Evolutionary conservation across 2,329 filamentous ascomycete species (phyloP), one percentile per base, ranked within the genome.

Genomic region (Aphanoascus verrucosus): DNA sequence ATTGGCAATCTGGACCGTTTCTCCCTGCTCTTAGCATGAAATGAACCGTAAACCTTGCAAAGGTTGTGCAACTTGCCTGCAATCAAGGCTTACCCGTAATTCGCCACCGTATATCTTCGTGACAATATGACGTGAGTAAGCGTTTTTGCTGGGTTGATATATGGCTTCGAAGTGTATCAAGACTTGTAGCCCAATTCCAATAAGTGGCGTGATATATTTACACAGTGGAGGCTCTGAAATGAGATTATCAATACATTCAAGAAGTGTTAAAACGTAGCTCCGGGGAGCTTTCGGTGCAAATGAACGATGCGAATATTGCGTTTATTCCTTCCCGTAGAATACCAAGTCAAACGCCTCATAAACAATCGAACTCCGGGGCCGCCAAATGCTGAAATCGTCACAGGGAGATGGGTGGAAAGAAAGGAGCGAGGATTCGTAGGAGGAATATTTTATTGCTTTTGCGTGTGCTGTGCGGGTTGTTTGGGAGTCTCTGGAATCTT

Each of bases 401-500:
- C 41, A 40, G 32, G 14, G 31, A 40, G 32, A 40, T 5, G 23
- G 12, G 9, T 31, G n/a, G 23, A 4, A 19, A 7, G 15, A 20
- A 35, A 3, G 28, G 15, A 31, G 3, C 11, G 28, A 32, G 3
- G 23, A 46, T 20, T 23, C 43, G n/a, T 17, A 28, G 23, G 19
- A 15, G 4, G n/a, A 35, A 34, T 28, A 12, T 17, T 7, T 12
- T 54, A 49, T 38, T n/a, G 23, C 9, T 53, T 53, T 44, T 47
- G 32, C 4, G 42, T 20, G 11, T 32, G 23, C 15, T 54, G 31
- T n/a, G 32, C 28, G 3, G 40, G 8, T 41, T 49, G 38, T 14
- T 17, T 48, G n/a, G 87, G 84, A 50, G 79, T 75, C 67, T 88
- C 86, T 28, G 93, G 93, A 37, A 97, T 84, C 67, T 88, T 84